Evolutionary conservation across 345 rosid genomes (phyloP).

Genomic region (Anacardium occidentale): DNA sequence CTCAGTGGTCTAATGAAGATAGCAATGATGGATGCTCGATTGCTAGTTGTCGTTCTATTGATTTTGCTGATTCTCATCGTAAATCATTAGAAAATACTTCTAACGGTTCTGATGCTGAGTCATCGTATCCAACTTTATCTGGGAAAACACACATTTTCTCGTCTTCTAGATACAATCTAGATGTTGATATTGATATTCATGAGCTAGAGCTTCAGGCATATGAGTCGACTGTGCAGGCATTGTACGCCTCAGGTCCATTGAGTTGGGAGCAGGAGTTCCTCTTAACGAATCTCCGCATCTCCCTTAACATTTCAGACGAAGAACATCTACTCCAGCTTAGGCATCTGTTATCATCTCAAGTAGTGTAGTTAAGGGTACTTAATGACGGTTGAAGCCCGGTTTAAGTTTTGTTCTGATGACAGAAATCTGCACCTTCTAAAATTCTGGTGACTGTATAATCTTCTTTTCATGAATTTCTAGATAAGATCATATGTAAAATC

Average conservation of each 20-base stretch:
- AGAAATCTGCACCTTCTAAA: conserved; percentile 12
- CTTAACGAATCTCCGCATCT: conserved; percentile 41
- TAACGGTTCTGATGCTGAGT: conserved; percentile 32
- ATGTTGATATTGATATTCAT: conserved; percentile 29
- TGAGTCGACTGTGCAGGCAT: conserved; percentile 36
- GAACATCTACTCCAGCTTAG: conserved; percentile 42
- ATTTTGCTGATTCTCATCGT: conserved; percentile 8
- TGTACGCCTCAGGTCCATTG: conserved; percentile 47
- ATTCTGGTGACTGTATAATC: conserved; percentile 5
- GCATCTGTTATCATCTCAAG: conserved; percentile 35
- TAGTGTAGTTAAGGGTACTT: conserved; percentile 12
- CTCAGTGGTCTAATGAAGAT: conserved; percentile 22
- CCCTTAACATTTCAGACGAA: conserved; percentile 44
- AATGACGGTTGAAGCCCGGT: not conserved
- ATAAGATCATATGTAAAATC: not conserved
- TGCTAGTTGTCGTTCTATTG: conserved; percentile 38
- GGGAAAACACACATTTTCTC: conserved; percentile 14
- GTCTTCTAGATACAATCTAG: conserved; percentile 17
- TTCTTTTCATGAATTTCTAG: conserved; percentile 2
- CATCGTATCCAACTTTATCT: conserved; percentile 30
- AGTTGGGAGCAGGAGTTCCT: conserved; percentile 46
- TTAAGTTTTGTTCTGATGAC: not conserved
- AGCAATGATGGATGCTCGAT: conserved; percentile 36
- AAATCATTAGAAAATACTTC: conserved; percentile 14
- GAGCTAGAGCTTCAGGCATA: conserved; percentile 39